phyloP scores from a whole-genome alignment of 805 yeast species.

The Kurtzmaniella fragi region DNA sequence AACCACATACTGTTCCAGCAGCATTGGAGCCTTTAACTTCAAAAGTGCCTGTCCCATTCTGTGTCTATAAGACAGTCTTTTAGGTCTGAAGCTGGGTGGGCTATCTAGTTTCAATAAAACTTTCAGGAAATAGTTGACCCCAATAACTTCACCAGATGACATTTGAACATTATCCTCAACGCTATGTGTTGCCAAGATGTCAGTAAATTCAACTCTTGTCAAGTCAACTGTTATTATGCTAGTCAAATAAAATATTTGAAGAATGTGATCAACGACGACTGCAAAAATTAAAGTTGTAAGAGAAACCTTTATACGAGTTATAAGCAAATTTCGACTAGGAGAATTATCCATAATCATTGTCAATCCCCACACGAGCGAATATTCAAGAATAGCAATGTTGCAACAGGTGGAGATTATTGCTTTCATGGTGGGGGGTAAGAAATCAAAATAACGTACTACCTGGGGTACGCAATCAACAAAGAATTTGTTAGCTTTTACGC shows the following conservation, averaged over 20 bases:
- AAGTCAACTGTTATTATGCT: conserved; percentile 66
- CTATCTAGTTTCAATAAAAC: conserved; percentile 13
- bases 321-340: too few relatives aligned
- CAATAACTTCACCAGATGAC: conserved; percentile 12
- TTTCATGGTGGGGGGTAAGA: too few relatives aligned
- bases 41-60: conserved; percentile 29
- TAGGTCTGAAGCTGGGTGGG: conserved; percentile 10
- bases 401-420: too few relatives aligned
- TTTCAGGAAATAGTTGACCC: conserved; percentile 22
- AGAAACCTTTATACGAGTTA: too few relatives aligned
- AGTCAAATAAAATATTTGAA: conserved; percentile 61
- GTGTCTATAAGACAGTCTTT: conserved; percentile 17
- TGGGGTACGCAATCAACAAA: too few relatives aligned
- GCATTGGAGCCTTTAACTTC: conserved; percentile 32
- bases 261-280: conserved; percentile 51
- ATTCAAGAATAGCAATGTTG: too few relatives aligned
- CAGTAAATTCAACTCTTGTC: conserved; percentile 57
- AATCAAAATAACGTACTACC: too few relatives aligned
- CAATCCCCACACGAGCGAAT: too few relatives aligned
- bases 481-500: too few relatives aligned
- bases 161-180: not conserved
- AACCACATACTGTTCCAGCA: conserved; percentile 26
- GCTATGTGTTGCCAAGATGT: conserved; percentile 27
- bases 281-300: conserved; percentile 29
- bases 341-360: too few relatives aligned